Percentiles rank a stretch among this genome's conserved stretches.
phyloP scores from a whole-genome alignment of 1,284 basidiomycete genomes.

The Heterobasidion irregulare region DNA sequence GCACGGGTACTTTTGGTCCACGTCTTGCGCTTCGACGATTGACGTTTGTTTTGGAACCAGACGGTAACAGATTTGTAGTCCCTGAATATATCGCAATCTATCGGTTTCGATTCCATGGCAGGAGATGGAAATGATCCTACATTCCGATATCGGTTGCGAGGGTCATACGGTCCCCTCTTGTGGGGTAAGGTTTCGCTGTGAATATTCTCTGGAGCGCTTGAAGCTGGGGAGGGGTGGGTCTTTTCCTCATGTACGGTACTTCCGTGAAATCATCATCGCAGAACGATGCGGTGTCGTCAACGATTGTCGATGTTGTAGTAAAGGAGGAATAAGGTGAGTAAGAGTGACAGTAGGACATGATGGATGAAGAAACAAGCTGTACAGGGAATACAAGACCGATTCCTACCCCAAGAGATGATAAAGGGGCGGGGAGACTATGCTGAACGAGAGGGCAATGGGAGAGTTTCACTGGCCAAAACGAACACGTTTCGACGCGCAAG shows the following conservation, averaged over 20 bases:
- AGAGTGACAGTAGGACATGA: conserved; percentile 1
- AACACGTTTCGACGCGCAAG: neutral
- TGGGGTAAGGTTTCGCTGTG: conserved; percentile 31
- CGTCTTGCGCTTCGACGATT: conserved; percentile 22
- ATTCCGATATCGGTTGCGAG: conserved; percentile 34
- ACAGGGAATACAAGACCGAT: neutral
- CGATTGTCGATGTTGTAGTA: neutral
- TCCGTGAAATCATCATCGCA: neutral
- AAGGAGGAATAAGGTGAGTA: conserved; percentile 3
- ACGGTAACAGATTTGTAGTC: conserved; percentile 40
- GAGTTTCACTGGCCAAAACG: neutral
- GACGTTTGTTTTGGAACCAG: conserved; percentile 44
- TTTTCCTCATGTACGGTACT: conserved; percentile 22
- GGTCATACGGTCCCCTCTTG: conserved; percentile 31
- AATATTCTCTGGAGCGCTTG: conserved; percentile 29
- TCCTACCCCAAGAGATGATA: neutral
- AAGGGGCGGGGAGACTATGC: neutral
- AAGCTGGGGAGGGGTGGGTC: conserved; percentile 30
- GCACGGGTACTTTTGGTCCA: conserved; percentile 28
- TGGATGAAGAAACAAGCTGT: neutral
- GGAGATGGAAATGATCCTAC: conserved; percentile 20
- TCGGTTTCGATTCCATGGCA: neutral
- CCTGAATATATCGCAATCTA: conserved; percentile 16
- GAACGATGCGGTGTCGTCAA: neutral
- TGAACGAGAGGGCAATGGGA: neutral